A percentile compares a stretch with the other conserved stretches of the same genome.
phyloP scores from a whole-genome alignment of 2,329 filamentous ascomycete species.

The Polychaeton citri region DNA sequence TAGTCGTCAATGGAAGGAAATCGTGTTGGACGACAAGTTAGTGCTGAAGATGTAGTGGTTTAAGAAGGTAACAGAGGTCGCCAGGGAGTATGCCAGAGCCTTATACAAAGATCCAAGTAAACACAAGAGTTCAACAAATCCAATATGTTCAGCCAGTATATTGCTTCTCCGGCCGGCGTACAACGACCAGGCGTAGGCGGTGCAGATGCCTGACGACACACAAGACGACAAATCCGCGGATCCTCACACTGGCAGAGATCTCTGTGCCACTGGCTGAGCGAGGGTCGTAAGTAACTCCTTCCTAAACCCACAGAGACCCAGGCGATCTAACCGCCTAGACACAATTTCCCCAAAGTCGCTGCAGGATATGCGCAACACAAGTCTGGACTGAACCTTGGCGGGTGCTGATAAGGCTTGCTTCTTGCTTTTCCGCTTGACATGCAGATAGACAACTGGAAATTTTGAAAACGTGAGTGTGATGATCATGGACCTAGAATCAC shows the following conservation, averaged over 20 bases:
- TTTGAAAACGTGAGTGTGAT: too few relatives aligned
- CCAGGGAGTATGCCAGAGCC: constrained; percentile 4
- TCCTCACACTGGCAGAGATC: constrained; percentile 1
- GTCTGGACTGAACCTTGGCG: neutral
- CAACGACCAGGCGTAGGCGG: neutral
- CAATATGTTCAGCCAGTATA: neutral
- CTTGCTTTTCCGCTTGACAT: neutral
- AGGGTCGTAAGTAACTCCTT: neutral
- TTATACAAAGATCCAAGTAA: constrained; percentile 9
- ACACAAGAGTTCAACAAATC: constrained; percentile 4
- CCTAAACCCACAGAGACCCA: neutral
- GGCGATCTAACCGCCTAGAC: neutral
- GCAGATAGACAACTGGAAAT: too few relatives aligned
- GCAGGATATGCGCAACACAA: neutral
- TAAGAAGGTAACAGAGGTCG: too few relatives aligned
- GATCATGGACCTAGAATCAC: too few relatives aligned
- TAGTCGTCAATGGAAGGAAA: constrained; percentile 1
- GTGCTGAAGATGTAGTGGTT: too few relatives aligned
- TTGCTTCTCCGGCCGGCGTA: neutral
- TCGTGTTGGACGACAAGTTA: too few relatives aligned
- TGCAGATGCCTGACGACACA: neutral
- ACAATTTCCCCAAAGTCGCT: neutral
- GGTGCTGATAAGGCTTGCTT: neutral
- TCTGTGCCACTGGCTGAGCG: neutral
- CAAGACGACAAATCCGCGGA: constrained; percentile 11